Percentiles rank a stretch among this genome's conserved stretches.
Conservation (phyloP, 2,329 filamentous ascomycete genomes). For the Clonostachys sp. region DNA sequence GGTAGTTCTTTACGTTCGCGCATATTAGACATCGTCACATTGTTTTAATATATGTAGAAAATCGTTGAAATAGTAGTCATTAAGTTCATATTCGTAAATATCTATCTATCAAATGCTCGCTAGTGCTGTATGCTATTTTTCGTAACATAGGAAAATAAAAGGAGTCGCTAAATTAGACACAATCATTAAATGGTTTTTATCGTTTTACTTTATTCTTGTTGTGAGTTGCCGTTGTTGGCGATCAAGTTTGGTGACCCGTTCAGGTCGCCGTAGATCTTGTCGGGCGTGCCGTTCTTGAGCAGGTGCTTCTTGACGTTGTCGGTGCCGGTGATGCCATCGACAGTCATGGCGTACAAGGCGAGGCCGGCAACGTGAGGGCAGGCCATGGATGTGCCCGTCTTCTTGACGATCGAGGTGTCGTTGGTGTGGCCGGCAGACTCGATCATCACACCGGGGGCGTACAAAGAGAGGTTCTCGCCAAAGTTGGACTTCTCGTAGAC, state of each 20-base stretch:
- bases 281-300: background rate
- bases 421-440: conserved; percentile 42
- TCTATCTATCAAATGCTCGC: too few relatives aligned
- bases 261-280: conserved; percentile 9
- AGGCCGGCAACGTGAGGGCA: conserved; percentile 57
- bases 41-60: too few relatives aligned
- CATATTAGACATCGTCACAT: too few relatives aligned
- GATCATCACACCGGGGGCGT: conserved; percentile 41
- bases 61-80: too few relatives aligned
- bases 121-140: too few relatives aligned
- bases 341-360: conserved; percentile 37
- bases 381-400: conserved; percentile 63
- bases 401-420: conserved; percentile 34
- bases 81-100: too few relatives aligned
- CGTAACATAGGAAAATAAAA: too few relatives aligned
- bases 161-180: too few relatives aligned
- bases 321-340: conserved; percentile 24
- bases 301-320: background rate
- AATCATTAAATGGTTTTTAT: too few relatives aligned
- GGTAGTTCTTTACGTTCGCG: too few relatives aligned
- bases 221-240: conserved; percentile 40
- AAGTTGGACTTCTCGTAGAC: conserved; percentile 37
- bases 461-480: conserved; percentile 42
- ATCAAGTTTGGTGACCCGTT: conserved; percentile 39
- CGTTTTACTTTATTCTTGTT: conserved; percentile 11